A percentile compares a stretch with the other conserved stretches of the same genome.
Conservation (phyloP, 2,329 filamentous ascomycete genomes). For the Apiospora malaysiana region DNA sequence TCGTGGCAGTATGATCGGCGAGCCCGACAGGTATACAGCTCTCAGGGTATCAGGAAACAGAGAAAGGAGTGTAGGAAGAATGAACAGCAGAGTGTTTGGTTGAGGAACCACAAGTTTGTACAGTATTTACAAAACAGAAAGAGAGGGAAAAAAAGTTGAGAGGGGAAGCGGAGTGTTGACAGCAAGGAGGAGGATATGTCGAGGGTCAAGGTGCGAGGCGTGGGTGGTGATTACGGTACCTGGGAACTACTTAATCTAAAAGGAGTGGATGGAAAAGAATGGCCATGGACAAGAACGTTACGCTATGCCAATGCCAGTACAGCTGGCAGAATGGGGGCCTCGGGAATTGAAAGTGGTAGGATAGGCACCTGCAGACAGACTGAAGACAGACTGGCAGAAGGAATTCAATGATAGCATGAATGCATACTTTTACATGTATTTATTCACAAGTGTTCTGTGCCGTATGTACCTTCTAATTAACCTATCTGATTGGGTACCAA, state of each 20-base stretch:
- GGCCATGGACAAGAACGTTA: constrained; percentile 4
- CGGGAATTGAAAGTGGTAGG: background rate
- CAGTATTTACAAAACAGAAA: constrained; percentile 3
- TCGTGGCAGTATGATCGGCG: background rate
- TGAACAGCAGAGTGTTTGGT: background rate
- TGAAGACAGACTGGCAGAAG: background rate
- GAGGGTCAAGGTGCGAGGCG: background rate
- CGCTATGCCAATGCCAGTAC: constrained; percentile 4
- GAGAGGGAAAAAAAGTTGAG: background rate
- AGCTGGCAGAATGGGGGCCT: background rate
- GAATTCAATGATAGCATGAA: too few species aligned
- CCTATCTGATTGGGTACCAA: background rate
- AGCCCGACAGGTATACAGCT: background rate
- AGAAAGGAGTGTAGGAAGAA: background rate
- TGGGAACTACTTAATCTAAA: constrained; percentile 6
- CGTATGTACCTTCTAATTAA: background rate
- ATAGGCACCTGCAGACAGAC: background rate
- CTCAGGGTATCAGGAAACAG: background rate
- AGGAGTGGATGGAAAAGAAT: constrained; percentile 15
- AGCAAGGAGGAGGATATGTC: background rate
- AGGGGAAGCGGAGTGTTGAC: constrained; percentile 11
- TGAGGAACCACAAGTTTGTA: constrained; percentile 18
- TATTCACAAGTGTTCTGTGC: constrained; percentile 1
- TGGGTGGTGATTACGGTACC: constrained; percentile 6
- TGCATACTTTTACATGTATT: background rate